Base-by-base conservation (phyloP, 2,329 filamentous ascomycete genomes). In the Lachnellula hyalina region DNA sequence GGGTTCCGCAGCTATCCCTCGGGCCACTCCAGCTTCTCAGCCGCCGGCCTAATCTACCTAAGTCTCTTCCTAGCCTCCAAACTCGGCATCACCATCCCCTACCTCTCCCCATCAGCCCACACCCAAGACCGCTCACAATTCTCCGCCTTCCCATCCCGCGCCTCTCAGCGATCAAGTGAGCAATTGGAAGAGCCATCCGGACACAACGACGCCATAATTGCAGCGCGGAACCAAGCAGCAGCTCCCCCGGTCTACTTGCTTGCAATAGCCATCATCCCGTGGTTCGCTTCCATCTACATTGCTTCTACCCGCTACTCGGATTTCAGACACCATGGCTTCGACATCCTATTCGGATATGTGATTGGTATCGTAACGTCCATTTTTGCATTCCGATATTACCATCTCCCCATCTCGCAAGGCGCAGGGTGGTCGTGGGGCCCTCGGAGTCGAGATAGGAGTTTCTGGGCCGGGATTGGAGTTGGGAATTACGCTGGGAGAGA, bases 341-440 rank as follows among this genome's bases (percentile, higher is more conserved):
- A 97, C 61, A 89, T 96, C 61, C 73, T 96, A 2, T 90, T 88
- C 59, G 93, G 93, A n/a, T 87, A 86, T 53, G 61, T 88, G 12
- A 87, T 96, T 58, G 93, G 93, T 8, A 79, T 86, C 14, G 72
- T 84, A 45, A 82, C 82, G 38, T 82, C 89, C 19, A 85, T 85
- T 68, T 84, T 93, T 63, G 81, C 85, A 3, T 96, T 96, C 75
- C 79, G 88, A 23, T 90, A 86, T 74, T 96, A 96, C 68, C 90
- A 96, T 68, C 74, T 94, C 9, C 90, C 91, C 0, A 84, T 96
- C 59, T 77, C 75, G 19, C 78, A 80, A n/a, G 90, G 90, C 6
- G 87, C 86, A 1, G 92, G 92, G 14, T 96, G 91, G 90, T 84
- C 89, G 0, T 96, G 91, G 92, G 90, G 87, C 2, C 85, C 90